Evolutionary conservation across 2,329 filamentous ascomycete species (phyloP).

Genomic region (Dactylellina drechsleri): DNA sequence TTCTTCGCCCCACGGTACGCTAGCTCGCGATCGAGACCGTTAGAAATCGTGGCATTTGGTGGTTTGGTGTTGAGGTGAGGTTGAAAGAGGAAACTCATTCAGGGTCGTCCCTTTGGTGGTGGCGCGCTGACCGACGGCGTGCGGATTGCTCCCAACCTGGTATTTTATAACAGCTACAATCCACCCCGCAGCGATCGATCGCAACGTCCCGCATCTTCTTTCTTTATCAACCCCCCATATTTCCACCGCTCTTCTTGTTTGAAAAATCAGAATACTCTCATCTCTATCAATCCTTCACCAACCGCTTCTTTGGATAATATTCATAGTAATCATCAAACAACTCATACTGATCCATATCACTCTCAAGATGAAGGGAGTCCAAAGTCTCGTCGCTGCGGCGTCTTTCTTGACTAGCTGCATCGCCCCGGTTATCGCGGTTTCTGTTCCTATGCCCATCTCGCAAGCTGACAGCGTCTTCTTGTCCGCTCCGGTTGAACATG

Average conservation of each 20-base stretch:
- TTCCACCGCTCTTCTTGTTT: background rate
- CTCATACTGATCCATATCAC: background rate
- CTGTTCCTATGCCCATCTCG: conserved; percentile 16
- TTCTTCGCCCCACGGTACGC: background rate
- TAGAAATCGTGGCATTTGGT: background rate
- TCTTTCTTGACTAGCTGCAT: conserved; percentile 31
- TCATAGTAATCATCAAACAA: background rate
- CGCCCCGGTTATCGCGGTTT: conserved; percentile 14
- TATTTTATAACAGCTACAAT: conserved; percentile 10
- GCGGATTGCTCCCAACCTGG: conserved; percentile 8
- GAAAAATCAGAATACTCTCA: background rate
- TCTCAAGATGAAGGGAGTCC: conserved; percentile 42
- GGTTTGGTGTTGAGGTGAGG: background rate
- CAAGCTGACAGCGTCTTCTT: conserved; percentile 15
- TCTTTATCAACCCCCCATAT: conserved; percentile 2
- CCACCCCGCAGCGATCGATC: conserved; percentile 1
- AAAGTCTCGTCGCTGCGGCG: conserved; percentile 19
- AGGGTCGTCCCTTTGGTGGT: conserved; percentile 24
- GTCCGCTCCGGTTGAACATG: conserved; percentile 18
- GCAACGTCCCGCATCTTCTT: background rate
- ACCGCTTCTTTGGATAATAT: background rate
- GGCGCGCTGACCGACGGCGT: conserved; percentile 16
- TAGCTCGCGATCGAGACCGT: conserved; percentile 1
- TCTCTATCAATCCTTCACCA: background rate
- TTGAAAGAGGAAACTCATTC: conserved; percentile 16